phyloP scores from a whole-genome alignment of 2,329 filamentous ascomycete genomes.

The Colletotrichum somersetense region DNA sequence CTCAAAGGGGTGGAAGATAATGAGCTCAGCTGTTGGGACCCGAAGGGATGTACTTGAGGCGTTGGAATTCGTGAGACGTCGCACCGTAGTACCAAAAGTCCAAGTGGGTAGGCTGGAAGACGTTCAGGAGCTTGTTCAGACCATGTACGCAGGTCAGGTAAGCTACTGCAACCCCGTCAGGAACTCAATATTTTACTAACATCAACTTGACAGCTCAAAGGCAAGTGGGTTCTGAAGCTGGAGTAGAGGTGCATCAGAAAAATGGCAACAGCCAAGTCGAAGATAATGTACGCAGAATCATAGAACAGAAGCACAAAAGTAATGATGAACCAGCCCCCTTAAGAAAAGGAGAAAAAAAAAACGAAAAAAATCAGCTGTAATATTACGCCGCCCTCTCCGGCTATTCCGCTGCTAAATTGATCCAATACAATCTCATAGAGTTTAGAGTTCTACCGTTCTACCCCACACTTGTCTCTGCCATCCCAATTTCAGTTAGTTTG shows the following conservation, averaged over 20 bases:
- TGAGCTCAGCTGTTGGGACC: slow-evolving; percentile 54
- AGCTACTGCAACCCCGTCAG: background rate
- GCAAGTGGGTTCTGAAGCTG: slow-evolving; percentile 35
- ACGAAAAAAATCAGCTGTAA: too few relatives aligned
- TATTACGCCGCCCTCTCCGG: too few relatives aligned
- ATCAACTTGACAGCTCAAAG: background rate
- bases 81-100: slow-evolving; percentile 43
- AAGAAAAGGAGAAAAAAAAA: too few relatives aligned
- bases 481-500: too few relatives aligned
- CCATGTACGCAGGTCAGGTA: slow-evolving; percentile 27
- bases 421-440: too few relatives aligned
- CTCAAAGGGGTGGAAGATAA: slow-evolving; percentile 50
- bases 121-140: slow-evolving; percentile 37
- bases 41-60: slow-evolving; percentile 55
- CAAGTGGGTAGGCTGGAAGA: slow-evolving; percentile 45
- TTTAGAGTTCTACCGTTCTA: too few relatives aligned
- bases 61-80: slow-evolving; percentile 54
- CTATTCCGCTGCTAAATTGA: too few relatives aligned
- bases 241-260: background rate
- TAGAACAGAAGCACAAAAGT: background rate
- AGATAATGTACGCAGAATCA: background rate
- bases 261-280: background rate
- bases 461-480: too few relatives aligned
- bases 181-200: background rate
- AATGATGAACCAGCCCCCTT: background rate